Evolutionary conservation across 495 filamentous ascomycete species (phyloP).

Genomic region (Halenospora varia): DNA sequence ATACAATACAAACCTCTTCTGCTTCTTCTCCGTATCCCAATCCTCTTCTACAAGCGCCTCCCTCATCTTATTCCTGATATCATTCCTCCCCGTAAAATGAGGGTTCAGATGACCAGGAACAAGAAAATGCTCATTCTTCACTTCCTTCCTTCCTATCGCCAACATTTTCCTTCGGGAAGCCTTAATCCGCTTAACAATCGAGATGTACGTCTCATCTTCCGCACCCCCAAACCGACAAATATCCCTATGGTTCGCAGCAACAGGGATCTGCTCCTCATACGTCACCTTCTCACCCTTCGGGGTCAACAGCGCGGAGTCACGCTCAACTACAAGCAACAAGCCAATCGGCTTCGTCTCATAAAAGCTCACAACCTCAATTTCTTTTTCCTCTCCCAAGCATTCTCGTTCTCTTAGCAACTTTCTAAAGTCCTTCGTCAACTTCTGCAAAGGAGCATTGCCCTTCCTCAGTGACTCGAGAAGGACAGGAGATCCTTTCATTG

Average conservation of each 20-base stretch:
- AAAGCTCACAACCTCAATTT: slow-evolving; percentile 11
- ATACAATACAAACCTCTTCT: slow-evolving; percentile 19
- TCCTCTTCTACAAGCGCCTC: background rate
- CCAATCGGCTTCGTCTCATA: slow-evolving; percentile 17
- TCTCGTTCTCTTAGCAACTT: too few species aligned
- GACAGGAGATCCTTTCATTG: slow-evolving; percentile 2
- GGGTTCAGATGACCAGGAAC: slow-evolving; percentile 12
- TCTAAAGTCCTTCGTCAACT: slow-evolving; percentile 3
- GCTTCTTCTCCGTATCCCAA: background rate
- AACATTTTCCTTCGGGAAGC: background rate
- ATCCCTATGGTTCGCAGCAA: slow-evolving; percentile 15
- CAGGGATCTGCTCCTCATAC: slow-evolving; percentile 20
- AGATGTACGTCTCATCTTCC: slow-evolving; percentile 6
- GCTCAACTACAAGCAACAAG: background rate
- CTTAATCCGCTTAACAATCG: slow-evolving; percentile 7
- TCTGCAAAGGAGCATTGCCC: background rate
- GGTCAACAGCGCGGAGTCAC: slow-evolving; percentile 4
- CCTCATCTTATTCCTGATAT: background rate
- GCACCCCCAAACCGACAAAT: slow-evolving; percentile 26
- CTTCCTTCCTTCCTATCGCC: slow-evolving; percentile 7
- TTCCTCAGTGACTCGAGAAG: slow-evolving; percentile 5
- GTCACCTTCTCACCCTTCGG: background rate
- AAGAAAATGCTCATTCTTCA: slow-evolving; percentile 16
- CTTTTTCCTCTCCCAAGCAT: background rate
- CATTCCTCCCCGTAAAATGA: slow-evolving; percentile 21